phyloP scores from a whole-genome alignment of 2,329 filamentous ascomycete species.

The Xylariomycetidae sp. region DNA sequence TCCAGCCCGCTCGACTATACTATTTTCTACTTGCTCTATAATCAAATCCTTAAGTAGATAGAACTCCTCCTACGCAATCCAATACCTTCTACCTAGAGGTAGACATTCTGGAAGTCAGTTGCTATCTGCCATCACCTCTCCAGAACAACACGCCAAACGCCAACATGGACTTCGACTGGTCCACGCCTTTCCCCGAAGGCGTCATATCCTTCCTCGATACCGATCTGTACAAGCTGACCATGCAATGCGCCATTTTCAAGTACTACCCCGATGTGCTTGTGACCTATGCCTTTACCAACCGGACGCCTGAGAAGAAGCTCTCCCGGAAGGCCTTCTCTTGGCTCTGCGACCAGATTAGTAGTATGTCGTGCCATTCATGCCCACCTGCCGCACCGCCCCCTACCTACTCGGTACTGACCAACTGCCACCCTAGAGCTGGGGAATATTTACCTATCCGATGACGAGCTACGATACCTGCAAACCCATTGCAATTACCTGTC shows the following conservation, averaged over 20 bases:
- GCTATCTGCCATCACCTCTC: no score
- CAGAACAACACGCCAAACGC: no score
- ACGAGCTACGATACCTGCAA: conserved; percentile 77
- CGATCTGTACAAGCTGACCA: conserved; percentile 91
- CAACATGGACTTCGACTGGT: conserved; percentile 62
- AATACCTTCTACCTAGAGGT: no score
- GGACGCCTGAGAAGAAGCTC: conserved; percentile 89
- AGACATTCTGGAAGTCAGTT: no score
- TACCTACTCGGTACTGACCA: no score
- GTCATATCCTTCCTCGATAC: conserved; percentile 81
- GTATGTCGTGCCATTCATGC: no score
- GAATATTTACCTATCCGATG: conserved; percentile 71
- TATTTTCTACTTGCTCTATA: no score
- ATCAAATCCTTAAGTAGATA: no score
- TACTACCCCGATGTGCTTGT: conserved; percentile 82
- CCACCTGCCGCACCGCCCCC: no score
- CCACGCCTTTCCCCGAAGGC: conserved; percentile 65
- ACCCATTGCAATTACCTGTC: conserved; percentile 77
- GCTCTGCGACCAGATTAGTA: conserved; percentile 78
- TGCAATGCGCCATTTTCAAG: conserved; percentile 95
- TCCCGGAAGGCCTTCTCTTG: conserved; percentile 78
- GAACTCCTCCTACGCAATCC: no score
- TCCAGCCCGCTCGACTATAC: no score
- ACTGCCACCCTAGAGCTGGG: conserved; percentile 78
- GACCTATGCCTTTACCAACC: conserved; percentile 91